Percentiles rank a stretch among this genome's conserved stretches.
Evolutionary conservation across 2,329 filamentous ascomycete species (phyloP).

Genomic region (Trichothecium roseum): DNA sequence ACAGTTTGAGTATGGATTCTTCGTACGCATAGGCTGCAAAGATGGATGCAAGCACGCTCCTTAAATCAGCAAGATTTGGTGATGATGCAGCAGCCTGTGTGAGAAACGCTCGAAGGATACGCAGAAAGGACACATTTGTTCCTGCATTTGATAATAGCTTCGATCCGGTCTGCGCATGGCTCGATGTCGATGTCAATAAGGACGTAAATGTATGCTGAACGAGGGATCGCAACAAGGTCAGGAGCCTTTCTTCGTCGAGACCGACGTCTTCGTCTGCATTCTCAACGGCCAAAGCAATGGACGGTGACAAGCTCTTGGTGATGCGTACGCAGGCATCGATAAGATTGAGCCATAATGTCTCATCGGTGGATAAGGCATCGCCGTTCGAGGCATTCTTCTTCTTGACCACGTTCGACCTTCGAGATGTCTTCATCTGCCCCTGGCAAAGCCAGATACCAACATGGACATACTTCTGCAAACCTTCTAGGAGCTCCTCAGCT

Average conservation of each 20-base stretch:
- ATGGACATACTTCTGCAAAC: slow-evolving; percentile 79
- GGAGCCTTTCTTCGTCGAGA: slow-evolving; percentile 50
- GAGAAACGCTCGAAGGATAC: slow-evolving; percentile 81
- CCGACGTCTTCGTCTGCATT: slow-evolving; percentile 12
- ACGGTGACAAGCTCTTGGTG: slow-evolving; percentile 51
- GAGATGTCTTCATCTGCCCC: slow-evolving; percentile 55
- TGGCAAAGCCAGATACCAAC: slow-evolving; percentile 96
- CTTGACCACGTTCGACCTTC: slow-evolving; percentile 32
- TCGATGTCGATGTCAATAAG: slow-evolving; percentile 65
- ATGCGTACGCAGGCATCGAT: slow-evolving; percentile 53
- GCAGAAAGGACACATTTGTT: slow-evolving; percentile 70
- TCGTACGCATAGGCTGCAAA: slow-evolving; percentile 96
- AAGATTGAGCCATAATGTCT: slow-evolving; percentile 49
- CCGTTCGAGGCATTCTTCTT: slow-evolving; percentile 35
- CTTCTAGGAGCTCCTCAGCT: slow-evolving; percentile 62
- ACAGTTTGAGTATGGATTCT: slow-evolving; percentile 74
- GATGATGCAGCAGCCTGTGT: slow-evolving; percentile 70
- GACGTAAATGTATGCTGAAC: slow-evolving; percentile 90
- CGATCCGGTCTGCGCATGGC: slow-evolving; percentile 23
- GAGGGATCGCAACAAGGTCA: slow-evolving; percentile 59
- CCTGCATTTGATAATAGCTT: slow-evolving; percentile 26
- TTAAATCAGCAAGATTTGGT: slow-evolving; percentile 77
- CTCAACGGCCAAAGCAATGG: slow-evolving; percentile 29
- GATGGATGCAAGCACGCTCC: slow-evolving; percentile 75
- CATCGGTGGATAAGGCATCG: slow-evolving; percentile 36